phyloP scores from a whole-genome alignment of 2,329 filamentous ascomycete species.

The Penicillium janthinellum region DNA sequence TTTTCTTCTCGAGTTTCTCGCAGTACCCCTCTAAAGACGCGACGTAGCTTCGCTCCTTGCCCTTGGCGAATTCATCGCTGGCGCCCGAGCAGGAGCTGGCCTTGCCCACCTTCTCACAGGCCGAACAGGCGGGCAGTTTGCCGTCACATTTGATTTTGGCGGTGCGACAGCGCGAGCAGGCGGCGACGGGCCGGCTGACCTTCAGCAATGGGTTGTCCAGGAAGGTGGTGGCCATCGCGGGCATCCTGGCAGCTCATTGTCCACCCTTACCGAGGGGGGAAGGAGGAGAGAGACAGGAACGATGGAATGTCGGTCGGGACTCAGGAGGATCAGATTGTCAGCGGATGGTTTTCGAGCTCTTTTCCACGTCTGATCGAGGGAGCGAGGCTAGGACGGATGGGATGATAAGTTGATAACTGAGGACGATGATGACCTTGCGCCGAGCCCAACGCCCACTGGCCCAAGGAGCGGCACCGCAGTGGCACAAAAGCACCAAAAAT shows the following conservation, averaged over 20 bases:
- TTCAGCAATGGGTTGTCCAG: slow-evolving; percentile 46
- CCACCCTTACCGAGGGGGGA: slow-evolving; percentile 4
- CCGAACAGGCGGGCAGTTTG: slow-evolving; percentile 90
- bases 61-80: slow-evolving; percentile 92
- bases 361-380: neutral
- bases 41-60: slow-evolving; percentile 96
- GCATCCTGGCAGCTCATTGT: slow-evolving; percentile 34
- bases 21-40: slow-evolving; percentile 90
- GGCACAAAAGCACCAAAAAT: neutral
- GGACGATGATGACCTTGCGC: neutral
- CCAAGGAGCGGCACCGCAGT: neutral
- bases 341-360: neutral
- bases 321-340: neutral
- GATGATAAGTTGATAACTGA: neutral
- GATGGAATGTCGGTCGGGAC: neutral
- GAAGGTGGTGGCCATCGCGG: slow-evolving; percentile 36
- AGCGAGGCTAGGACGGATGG: neutral
- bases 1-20: slow-evolving; percentile 79
- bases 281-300: neutral
- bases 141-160: slow-evolving; percentile 99
- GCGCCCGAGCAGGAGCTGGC: slow-evolving; percentile 87
- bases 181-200: slow-evolving; percentile 77
- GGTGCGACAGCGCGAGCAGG: slow-evolving; percentile 78
- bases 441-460: neutral
- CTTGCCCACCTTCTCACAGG: slow-evolving; percentile 88